These are phyloP conservation scores for Russula dissimulans DNA, from an alignment of 768 basidiomycete species.

Conservation along the genomic window DNA sequence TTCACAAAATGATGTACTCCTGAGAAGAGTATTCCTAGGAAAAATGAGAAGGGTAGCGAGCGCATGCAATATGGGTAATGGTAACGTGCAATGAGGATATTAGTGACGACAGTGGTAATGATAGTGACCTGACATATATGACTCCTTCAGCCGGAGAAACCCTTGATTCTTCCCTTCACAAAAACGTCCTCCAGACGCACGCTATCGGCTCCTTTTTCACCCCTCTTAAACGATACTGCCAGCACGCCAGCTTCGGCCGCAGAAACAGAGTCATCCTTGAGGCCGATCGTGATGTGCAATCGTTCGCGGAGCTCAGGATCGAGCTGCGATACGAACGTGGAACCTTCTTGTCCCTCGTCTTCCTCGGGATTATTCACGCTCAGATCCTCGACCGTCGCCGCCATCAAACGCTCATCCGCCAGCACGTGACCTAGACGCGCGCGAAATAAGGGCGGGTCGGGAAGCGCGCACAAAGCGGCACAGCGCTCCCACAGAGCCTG, in stretches of 20 bases:
- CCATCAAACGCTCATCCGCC: constrained; percentile 78
- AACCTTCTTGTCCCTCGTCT: constrained; percentile 30
- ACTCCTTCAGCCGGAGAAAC: constrained; percentile 5
- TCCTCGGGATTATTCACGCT: constrained; percentile 26
- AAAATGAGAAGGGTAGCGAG: too few relatives aligned
- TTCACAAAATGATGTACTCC: background rate
- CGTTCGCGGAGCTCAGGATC: constrained; percentile 37
- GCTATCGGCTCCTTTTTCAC: constrained; percentile 25
- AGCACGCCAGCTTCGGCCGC: constrained; percentile 65
- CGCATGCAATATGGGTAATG: background rate
- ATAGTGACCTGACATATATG: background rate
- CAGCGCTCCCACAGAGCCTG: constrained; percentile 45
- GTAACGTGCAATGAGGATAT: background rate
- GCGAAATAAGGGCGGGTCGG: constrained; percentile 44
- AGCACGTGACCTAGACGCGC: constrained; percentile 55
- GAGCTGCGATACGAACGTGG: constrained; percentile 40
- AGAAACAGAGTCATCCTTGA: constrained; percentile 37
- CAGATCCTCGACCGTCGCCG: constrained; percentile 59
- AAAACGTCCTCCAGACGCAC: constrained; percentile 25
- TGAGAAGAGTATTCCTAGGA: background rate
- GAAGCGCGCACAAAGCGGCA: constrained; percentile 30
- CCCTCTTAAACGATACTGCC: constrained; percentile 45
- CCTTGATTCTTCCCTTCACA: constrained; percentile 27
- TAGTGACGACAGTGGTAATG: background rate
- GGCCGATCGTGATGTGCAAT: constrained; percentile 88